Evolutionary conservation across 768 basidiomycete species (phyloP), one percentile per base, ranked within the genome.

Genomic region (Crepidotus variabilis): DNA sequence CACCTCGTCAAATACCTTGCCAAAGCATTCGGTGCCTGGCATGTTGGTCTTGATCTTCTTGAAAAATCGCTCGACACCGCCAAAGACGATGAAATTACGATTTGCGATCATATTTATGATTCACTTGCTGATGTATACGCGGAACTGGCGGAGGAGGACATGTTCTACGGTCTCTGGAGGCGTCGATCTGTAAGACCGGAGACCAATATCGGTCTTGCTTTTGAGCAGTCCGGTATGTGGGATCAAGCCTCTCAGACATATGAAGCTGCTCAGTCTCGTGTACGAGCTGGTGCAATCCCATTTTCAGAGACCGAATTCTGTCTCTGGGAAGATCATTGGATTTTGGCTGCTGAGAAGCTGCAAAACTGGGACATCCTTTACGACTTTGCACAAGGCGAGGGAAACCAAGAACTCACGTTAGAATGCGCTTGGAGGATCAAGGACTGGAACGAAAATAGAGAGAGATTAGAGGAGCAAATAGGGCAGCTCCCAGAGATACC

Each of bases 271-370:
- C 95, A 98, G 71, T 86, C 77, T 61, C 91, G 87, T 69, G 88
- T 94, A 7, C 81, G 94, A 47, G 78, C 82, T 2, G 92, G 93
- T 4, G 75, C 82, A 6, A 84, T 97, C 52, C 86, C 94, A 1
- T 98, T 95, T 75, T 88, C 90, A 11, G 97, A 99, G 69, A 79
- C 89, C 1, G 97, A 99, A 69, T 98, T 95, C 69, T 94, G 91
- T 64, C 76, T 99, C 18, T 99, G 97, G 97, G 97, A 99, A 65
- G 97, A 99, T 68, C 97, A 99, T 69, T 99, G 97, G 96, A 90
- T 99, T 57, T 75, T 95, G 7, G 82, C 94, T 1, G 88, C 94
- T 0, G 92, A 96, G 73, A 99, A 99, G 71, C 77, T 99, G 16
- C 97, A 98, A 67, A 91, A 97, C 59, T 99, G 97, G 97, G 97